Conservation (phyloP, 495 filamentous ascomycete species). For the Penicillium cataractarum region DNA sequence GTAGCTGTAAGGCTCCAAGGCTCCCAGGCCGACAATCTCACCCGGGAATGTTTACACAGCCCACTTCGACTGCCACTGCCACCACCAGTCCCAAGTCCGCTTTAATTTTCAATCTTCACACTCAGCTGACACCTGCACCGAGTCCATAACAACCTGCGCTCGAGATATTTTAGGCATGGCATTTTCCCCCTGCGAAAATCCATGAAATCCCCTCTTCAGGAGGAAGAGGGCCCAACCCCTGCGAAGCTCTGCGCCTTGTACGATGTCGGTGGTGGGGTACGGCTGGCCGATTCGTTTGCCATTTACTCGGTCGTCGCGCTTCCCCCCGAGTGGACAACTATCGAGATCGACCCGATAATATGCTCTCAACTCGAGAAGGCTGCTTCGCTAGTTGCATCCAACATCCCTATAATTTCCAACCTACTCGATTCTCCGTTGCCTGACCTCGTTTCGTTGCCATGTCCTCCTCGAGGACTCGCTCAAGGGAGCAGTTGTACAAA, state of each 20-base stretch:
- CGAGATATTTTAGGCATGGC: background rate
- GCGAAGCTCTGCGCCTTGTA: slow-evolving; percentile 12
- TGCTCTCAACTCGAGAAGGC: background rate
- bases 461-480: background rate
- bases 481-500: background rate
- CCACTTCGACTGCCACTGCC: background rate
- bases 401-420: slow-evolving; percentile 6
- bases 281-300: slow-evolving; percentile 10
- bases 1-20: background rate
- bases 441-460: slow-evolving; percentile 6
- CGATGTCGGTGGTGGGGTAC: slow-evolving; percentile 14
- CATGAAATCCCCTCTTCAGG: slow-evolving; percentile 5
- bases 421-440: background rate
- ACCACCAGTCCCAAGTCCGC: background rate
- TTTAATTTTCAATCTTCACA: background rate
- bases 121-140: background rate
- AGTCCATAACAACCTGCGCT: no score
- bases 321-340: slow-evolving; percentile 3
- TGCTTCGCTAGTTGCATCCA: slow-evolving; percentile 5
- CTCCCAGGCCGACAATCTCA: background rate
- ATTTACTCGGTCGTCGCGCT: slow-evolving; percentile 19
- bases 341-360: background rate
- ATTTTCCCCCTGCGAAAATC: background rate
- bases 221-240: slow-evolving; percentile 10
- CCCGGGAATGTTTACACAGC: background rate